Base-by-base conservation (phyloP, 352 stramenopile genomes). In the Phytophthora nicotianae region DNA sequence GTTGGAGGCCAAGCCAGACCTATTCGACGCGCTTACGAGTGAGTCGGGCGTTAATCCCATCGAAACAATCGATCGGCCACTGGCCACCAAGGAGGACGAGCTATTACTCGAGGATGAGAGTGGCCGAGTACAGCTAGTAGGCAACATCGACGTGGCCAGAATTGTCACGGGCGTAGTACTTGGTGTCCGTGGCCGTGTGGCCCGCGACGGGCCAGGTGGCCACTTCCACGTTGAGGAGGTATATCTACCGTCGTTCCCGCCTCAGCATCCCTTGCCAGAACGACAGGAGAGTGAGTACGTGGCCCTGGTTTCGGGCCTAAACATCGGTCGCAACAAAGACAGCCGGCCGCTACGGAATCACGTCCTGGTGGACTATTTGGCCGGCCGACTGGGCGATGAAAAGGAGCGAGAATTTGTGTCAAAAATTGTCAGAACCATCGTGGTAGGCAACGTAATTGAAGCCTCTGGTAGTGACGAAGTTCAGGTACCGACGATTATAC, bases 41-140 rank as follows among this genome's bases (percentile, higher is more conserved):
- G 85, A 92, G 50, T 76, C 89, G 9, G 72, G 70, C 8, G 70
- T 92, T 33, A 55, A 58, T 17, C 69, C 74, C 19, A 72, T 88
- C 4, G 62, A 83, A 54, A 54, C 68, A 1, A 52, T 74, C 9
- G 29, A 55, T 23, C 56, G 68, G 29, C 49, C 61, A 2, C 82
- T 93, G 56, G 86, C 83, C n/a, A 85, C 75, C 0, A 65, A 77
- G 16, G 76, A 87, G 10, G 91, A 97, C 57, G 61, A 87, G 47
- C 63, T 97, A 9, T 35, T 96, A 17, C 71, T 97, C 8, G 91
- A 97, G 57, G 91, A 97, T 62, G 88, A 96, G 57, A 94, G 80
- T 63, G 91, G 89, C 48, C 88, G 89, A 32, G 76, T 97, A 16
- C 72, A 91, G 46, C 72, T 97, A 10, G 65, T 74, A 9, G 85